Evolutionary conservation across 371 early-diverging fungal species (phyloP).

Genomic region (Apophysomyces variabilis): DNA sequence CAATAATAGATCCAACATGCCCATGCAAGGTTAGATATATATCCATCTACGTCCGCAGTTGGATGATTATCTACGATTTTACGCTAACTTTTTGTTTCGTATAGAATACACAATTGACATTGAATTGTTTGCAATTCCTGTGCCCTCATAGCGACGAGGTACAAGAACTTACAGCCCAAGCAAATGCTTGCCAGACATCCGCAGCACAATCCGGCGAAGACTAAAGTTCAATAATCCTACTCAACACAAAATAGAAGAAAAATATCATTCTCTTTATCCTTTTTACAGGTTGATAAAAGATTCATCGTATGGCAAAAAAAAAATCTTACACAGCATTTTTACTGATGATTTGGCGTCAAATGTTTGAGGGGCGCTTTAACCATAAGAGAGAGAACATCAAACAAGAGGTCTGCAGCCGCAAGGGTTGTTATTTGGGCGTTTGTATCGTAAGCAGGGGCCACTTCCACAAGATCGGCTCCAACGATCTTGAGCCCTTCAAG

Average conservation of each 20-base stretch:
- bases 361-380: conserved; percentile 18
- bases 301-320: background rate
- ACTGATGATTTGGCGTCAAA: background rate
- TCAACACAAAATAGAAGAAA: too few species aligned
- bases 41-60: background rate
- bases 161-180: background rate
- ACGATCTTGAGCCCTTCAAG: conserved; percentile 45
- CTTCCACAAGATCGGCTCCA: conserved; percentile 42
- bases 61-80: too few species aligned
- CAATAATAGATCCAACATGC: background rate
- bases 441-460: conserved; percentile 40
- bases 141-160: background rate
- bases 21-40: conserved; percentile 2
- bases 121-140: background rate
- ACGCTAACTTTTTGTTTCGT: background rate
- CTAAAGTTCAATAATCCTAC: background rate
- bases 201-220: background rate
- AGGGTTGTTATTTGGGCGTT: conserved; percentile 37
- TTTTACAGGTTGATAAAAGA: too few species aligned
- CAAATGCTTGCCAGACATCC: background rate
- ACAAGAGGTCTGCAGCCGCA: conserved; percentile 31
- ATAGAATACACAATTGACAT: background rate
- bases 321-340: background rate
- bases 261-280: too few species aligned
- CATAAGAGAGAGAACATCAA: conserved; percentile 29